Percentiles rank a stretch among this genome's conserved stretches.
These are phyloP conservation scores for Emericellopsis terricola DNA, from an alignment of 495 filamentous ascomycete genomes.

Conservation along the genomic window DNA sequence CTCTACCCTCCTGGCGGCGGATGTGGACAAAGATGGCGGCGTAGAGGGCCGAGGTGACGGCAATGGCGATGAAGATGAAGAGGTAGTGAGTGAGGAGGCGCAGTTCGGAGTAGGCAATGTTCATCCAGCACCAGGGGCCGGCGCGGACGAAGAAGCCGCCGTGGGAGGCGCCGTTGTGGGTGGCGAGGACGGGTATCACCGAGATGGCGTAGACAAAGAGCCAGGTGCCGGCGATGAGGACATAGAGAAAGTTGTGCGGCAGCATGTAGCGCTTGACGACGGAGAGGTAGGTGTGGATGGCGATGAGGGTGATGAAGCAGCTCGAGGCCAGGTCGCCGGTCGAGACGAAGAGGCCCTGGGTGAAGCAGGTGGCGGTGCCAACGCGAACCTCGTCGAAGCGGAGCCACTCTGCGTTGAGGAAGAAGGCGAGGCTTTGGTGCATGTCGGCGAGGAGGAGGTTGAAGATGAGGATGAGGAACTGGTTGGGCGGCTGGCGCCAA, in stretches of 20 bases:
- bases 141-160: conserved; percentile 42
- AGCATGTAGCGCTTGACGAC: conserved; percentile 41
- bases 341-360: conserved; percentile 54
- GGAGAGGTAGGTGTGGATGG: conserved; percentile 47
- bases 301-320: conserved; percentile 52
- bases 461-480: conserved; percentile 56
- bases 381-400: conserved; percentile 33
- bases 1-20: conserved; percentile 4
- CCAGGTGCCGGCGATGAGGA: conserved; percentile 35
- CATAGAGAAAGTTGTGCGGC: conserved; percentile 33
- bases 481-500: conserved; percentile 27
- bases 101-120: conserved; percentile 33
- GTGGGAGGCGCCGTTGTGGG: conserved; percentile 22
- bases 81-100: conserved; percentile 63
- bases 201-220: conserved; percentile 38
- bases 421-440: conserved; percentile 48
- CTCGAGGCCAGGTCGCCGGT: conserved; percentile 53
- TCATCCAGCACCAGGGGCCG: conserved; percentile 59
- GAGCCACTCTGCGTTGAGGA: conserved; percentile 47
- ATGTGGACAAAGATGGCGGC: conserved; percentile 29
- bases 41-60: conserved; percentile 46
- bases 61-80: conserved; percentile 59
- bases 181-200: conserved; percentile 31
- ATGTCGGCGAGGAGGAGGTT: conserved; percentile 61
- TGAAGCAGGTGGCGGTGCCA: conserved; percentile 39